Conservation (phyloP, 1,284 basidiomycete species). For the Cutaneotrichosporon cutaneum region DNA sequence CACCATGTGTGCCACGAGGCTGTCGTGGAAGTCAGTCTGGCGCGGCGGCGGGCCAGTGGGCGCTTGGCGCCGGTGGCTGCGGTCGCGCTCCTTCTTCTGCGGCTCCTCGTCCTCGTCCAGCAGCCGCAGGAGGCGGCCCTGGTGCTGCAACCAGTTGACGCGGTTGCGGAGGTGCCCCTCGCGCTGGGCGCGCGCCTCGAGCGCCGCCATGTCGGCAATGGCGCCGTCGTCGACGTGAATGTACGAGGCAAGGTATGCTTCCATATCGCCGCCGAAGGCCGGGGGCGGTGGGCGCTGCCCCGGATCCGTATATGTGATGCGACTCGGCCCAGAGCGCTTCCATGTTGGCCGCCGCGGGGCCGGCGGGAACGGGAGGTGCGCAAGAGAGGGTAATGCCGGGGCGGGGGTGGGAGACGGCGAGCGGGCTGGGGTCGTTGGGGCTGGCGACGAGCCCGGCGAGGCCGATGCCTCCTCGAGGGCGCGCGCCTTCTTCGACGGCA, state of each 20-base stretch:
- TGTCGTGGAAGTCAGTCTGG: conserved; percentile 48
- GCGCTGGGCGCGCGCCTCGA: conserved; percentile 56
- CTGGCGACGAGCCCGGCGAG: conserved; percentile 21
- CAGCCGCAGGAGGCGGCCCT: conserved; percentile 49
- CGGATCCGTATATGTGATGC: conserved; percentile 62
- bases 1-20: conserved; percentile 51
- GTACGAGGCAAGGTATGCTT: conserved; percentile 64
- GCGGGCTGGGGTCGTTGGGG: conserved; percentile 21
- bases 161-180: conserved; percentile 60
- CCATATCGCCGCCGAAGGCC: conserved; percentile 60
- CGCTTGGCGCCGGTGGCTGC: conserved; percentile 21
- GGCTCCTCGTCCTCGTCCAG: conserved; percentile 54
- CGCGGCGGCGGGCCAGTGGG: conserved; percentile 30
- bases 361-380: conserved; percentile 38
- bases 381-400: conserved; percentile 44
- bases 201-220: conserved; percentile 50
- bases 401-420: conserved; percentile 38
- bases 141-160: conserved; percentile 55
- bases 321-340: conserved; percentile 67
- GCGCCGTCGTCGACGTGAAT: conserved; percentile 58
- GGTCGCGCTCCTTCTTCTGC: conserved; percentile 12
- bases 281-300: conserved; percentile 62
- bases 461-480: conserved; percentile 9
- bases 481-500: conserved; percentile 31
- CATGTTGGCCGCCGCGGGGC: conserved; percentile 54